Conservation (phyloP, 371 early-diverging fungal genomes). For the Amoeboaphelidium protococcarum region DNA sequence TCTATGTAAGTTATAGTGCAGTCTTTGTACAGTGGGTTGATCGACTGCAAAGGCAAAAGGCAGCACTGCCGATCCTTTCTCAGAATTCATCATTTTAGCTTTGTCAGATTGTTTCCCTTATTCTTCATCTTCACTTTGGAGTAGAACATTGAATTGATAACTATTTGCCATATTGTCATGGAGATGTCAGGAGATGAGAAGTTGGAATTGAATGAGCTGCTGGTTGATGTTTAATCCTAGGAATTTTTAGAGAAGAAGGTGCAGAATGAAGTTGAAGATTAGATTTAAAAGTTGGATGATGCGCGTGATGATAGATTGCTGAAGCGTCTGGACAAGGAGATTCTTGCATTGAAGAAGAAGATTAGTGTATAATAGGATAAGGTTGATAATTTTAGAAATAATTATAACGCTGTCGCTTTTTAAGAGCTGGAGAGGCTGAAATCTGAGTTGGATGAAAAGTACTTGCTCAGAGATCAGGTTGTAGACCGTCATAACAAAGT, state of each 20-base stretch:
- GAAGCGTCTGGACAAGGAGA: neutral
- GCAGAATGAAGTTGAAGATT: neutral
- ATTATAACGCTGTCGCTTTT: no score
- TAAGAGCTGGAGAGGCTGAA: neutral
- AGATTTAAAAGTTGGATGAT: neutral
- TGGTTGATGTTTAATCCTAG: neutral
- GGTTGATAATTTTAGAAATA: neutral
- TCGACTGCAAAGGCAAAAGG: no score
- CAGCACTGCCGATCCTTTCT: no score
- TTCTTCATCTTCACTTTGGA: no score
- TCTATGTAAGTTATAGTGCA: no score
- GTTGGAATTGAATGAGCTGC: neutral
- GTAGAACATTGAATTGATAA: no score
- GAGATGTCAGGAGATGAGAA: no score
- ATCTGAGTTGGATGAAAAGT: neutral
- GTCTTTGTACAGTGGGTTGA: no score
- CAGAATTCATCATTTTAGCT: no score
- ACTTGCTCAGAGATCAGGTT: neutral
- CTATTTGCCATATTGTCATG: no score
- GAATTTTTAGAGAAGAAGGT: neutral
- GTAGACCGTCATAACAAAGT: neutral
- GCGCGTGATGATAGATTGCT: neutral
- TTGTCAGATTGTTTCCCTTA: no score
- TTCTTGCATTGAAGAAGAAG: neutral
- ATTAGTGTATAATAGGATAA: neutral